Evolutionary conservation across 2,329 filamentous ascomycete genomes (phyloP), one percentile per base, ranked within the genome.

Genomic region (Ceratocystis alfenasii): DNA sequence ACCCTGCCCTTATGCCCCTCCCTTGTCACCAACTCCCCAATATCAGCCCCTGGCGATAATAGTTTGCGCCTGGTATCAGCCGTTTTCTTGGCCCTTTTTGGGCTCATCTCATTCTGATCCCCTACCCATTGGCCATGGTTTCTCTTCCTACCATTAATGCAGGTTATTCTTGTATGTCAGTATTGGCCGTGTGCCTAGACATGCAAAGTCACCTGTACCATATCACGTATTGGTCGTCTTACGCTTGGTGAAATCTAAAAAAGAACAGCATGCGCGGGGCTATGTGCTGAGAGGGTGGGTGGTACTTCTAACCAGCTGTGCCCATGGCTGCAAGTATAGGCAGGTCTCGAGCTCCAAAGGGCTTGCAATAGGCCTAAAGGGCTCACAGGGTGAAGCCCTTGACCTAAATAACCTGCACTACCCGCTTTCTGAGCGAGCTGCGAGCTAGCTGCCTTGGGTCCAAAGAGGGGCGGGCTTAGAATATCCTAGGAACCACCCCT

Each of bases 11-110:
- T 15, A 25, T 36, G 55, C 30, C 28, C 55, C 55, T 59, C 22
- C 55, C 55, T 36, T 3, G 55, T 36, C 33, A n/a, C 28, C 25
- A 28, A 28, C 20, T n/a, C 55, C 28, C 30, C 55, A 25, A 59
- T 59, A 59, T 59, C 28, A 33, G 25, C 55, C 55, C 55, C 55
- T 59, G 28, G 55, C 55, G 28, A 59, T 59, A 59, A 59, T 59
- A 59, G 55, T 59, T 20, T 59, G 33, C 55, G 55, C 28, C 28
- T 59, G 22, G 48, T 15, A 28, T 53, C 36, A 41, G 36, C 36
- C 12, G 36, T 41, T 41, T 41, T 53, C 48, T 25, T 36, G 55
- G 7, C 22, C 22, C 17, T 59, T 59, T 59, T 59, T 36, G 30
- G 55, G 55, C 25, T 36, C 28, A 59, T 30, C 30, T 59, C 55